Evolutionary conservation across 1,284 basidiomycete species (phyloP).

Genomic region (Sporisorium iseilematis-ciliati): DNA sequence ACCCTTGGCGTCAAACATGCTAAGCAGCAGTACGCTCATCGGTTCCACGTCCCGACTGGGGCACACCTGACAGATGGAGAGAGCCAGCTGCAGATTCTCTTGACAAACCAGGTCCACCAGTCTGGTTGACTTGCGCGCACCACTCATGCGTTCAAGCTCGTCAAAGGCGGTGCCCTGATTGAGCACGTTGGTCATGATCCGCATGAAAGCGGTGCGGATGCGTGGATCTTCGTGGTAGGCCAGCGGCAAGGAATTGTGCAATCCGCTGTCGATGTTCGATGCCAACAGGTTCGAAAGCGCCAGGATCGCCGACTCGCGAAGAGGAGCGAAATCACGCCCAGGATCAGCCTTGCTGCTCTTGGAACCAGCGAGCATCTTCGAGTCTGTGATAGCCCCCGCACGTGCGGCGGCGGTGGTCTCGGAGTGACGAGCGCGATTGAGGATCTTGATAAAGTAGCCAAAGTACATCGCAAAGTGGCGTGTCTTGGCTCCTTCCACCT

Average conservation of each 20-base stretch:
- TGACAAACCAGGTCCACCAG: conserved; percentile 62
- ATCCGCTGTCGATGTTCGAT: conserved; percentile 86
- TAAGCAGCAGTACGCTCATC: conserved; percentile 58
- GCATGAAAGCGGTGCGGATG: conserved; percentile 84
- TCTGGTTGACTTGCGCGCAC: conserved; percentile 50
- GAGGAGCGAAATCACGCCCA: conserved; percentile 37
- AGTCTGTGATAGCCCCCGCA: conserved; percentile 19
- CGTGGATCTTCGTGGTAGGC: conserved; percentile 82
- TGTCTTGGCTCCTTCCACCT: conserved; percentile 66
- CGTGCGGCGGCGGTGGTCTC: conserved; percentile 41
- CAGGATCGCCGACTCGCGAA: conserved; percentile 61
- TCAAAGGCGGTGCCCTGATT: conserved; percentile 75
- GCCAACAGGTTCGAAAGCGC: conserved; percentile 84
- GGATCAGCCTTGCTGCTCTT: conserved; percentile 26
- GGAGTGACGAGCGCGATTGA: conserved; percentile 56
- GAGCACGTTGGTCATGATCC: conserved; percentile 87
- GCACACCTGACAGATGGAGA: conserved; percentile 61
- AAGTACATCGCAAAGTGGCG: conserved; percentile 64
- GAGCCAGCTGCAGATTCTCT: conserved; percentile 58
- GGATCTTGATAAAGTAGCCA: conserved; percentile 66
- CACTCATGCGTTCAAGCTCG: conserved; percentile 60
- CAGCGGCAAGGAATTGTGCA: conserved; percentile 85
- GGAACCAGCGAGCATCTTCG: conserved; percentile 17
- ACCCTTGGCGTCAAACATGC: conserved; percentile 63
- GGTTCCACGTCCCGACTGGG: conserved; percentile 54